Conservation (phyloP, 768 basidiomycete species). For the Mrakia hoshinonis region DNA sequence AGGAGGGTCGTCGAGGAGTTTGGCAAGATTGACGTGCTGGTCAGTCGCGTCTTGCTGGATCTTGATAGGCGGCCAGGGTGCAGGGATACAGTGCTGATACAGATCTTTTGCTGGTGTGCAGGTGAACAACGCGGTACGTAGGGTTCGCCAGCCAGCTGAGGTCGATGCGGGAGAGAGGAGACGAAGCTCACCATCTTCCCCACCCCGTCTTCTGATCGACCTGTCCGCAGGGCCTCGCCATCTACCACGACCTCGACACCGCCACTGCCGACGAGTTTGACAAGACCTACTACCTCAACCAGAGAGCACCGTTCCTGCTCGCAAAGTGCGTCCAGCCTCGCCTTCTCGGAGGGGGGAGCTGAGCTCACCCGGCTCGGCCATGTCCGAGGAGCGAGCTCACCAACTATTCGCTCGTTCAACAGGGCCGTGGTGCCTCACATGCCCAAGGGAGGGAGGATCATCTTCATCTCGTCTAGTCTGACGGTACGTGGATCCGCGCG, state of each 20-base stretch:
- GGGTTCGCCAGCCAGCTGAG: too few species aligned
- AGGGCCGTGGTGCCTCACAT: constrained; percentile 9
- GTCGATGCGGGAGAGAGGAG: too few species aligned
- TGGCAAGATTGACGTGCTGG: constrained; percentile 3
- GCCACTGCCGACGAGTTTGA: constrained; percentile 8
- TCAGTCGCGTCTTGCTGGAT: background rate
- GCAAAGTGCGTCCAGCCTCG: background rate
- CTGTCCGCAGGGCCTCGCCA: background rate
- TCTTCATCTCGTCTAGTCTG: background rate
- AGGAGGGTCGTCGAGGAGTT: background rate
- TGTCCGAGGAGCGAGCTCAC: too few species aligned
- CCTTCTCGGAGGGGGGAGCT: too few species aligned
- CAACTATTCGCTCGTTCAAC: too few species aligned
- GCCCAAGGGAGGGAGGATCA: constrained; percentile 10
- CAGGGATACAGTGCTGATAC: too few species aligned
- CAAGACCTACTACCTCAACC: constrained; percentile 6
- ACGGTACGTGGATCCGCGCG: too few species aligned
- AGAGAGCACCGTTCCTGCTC: constrained; percentile 6
- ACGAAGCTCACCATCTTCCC: background rate
- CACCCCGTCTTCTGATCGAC: background rate
- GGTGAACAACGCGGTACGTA: constrained; percentile 9
- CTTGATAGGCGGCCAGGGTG: background rate
- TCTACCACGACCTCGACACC: background rate
- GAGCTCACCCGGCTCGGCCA: too few species aligned
- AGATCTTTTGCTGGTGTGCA: background rate